Conservation (phyloP, 345 rosid species). For the Camelina neglecta region DNA sequence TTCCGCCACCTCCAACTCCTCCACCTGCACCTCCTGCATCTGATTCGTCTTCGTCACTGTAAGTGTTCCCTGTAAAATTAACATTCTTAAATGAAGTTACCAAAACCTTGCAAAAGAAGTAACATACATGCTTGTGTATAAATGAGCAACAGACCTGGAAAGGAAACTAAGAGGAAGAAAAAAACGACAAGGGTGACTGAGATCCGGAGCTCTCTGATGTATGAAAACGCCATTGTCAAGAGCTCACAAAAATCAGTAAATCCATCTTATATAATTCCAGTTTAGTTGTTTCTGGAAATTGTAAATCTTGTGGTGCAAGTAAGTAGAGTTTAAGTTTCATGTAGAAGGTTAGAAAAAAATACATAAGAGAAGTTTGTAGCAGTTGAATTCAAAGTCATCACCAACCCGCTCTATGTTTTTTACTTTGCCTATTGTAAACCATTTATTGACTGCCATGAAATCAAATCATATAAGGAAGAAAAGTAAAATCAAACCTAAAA, state of each 20-base stretch:
- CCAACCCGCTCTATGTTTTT: slow-evolving; percentile 51
- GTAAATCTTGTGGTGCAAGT: slow-evolving; percentile 38
- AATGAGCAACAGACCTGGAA: slow-evolving; percentile 43
- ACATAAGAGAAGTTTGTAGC: slow-evolving; percentile 44
- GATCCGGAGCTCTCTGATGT: slow-evolving; percentile 35
- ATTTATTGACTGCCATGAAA: slow-evolving; percentile 21
- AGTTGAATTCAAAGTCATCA: slow-evolving; percentile 72
- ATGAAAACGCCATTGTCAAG: slow-evolving; percentile 53
- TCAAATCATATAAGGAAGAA: slow-evolving; percentile 2
- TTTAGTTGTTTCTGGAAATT: slow-evolving; percentile 19
- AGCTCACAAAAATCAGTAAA: slow-evolving; percentile 4
- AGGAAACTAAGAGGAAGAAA: slow-evolving; percentile 46
- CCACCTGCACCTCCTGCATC: slow-evolving; percentile 35
- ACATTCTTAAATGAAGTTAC: not conserved
- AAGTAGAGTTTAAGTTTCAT: slow-evolving; percentile 26
- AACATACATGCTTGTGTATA: not conserved
- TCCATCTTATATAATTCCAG: slow-evolving; percentile 9
- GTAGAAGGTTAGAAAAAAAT: slow-evolving; percentile 18
- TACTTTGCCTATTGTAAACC: slow-evolving; percentile 10
- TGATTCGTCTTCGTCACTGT: slow-evolving; percentile 43
- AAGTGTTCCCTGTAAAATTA: slow-evolving; percentile 45
- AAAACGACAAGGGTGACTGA: slow-evolving; percentile 41
- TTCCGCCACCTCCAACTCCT: slow-evolving; percentile 29
- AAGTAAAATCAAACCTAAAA: slow-evolving; percentile 27
- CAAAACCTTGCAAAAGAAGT: slow-evolving; percentile 25